A percentile compares a stretch with the other conserved stretches of the same genome.
Evolutionary conservation across 805 yeast species (phyloP).

Genomic region (Sungouiella blattae): DNA sequence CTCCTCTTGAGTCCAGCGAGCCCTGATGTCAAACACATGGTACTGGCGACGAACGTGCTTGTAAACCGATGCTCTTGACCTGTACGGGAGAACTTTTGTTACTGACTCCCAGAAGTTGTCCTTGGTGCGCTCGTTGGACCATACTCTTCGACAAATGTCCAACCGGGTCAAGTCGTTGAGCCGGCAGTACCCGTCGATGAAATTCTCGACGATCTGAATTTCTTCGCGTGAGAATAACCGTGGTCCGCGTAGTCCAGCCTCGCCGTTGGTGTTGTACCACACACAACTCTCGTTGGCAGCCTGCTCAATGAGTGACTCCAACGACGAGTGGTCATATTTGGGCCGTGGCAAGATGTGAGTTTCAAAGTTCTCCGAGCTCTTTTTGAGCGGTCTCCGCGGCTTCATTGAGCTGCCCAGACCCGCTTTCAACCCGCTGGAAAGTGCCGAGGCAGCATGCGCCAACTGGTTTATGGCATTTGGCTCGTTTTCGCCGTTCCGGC

Average conservation of each 20-base stretch:
- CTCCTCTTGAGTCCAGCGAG: slow-evolving; percentile 85
- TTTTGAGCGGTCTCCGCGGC: slow-evolving; percentile 8
- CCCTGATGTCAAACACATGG: slow-evolving; percentile 83
- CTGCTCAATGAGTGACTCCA: slow-evolving; percentile 34
- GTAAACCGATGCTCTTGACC: slow-evolving; percentile 86
- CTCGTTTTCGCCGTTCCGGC: neutral
- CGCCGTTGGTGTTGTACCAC: slow-evolving; percentile 31
- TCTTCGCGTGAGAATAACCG: slow-evolving; percentile 61
- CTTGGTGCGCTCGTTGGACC: slow-evolving; percentile 81
- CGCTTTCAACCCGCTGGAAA: slow-evolving; percentile 9
- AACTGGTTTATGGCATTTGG: slow-evolving; percentile 25
- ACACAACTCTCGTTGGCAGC: slow-evolving; percentile 30
- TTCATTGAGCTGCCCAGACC: neutral
- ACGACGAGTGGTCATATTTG: slow-evolving; percentile 24
- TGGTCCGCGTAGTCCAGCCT: slow-evolving; percentile 26
- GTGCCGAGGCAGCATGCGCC: slow-evolving; percentile 27
- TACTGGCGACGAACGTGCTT: slow-evolving; percentile 90
- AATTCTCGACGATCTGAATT: slow-evolving; percentile 64
- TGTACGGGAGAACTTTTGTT: slow-evolving; percentile 72
- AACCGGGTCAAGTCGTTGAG: slow-evolving; percentile 59
- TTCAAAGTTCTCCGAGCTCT: slow-evolving; percentile 2
- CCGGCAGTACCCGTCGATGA: slow-evolving; percentile 64
- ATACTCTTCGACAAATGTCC: slow-evolving; percentile 77
- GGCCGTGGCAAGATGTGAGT: slow-evolving; percentile 6
- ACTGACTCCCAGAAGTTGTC: slow-evolving; percentile 89